phyloP scores from a whole-genome alignment of 2,329 filamentous ascomycete species.

The Uncinocarpus reesii region DNA sequence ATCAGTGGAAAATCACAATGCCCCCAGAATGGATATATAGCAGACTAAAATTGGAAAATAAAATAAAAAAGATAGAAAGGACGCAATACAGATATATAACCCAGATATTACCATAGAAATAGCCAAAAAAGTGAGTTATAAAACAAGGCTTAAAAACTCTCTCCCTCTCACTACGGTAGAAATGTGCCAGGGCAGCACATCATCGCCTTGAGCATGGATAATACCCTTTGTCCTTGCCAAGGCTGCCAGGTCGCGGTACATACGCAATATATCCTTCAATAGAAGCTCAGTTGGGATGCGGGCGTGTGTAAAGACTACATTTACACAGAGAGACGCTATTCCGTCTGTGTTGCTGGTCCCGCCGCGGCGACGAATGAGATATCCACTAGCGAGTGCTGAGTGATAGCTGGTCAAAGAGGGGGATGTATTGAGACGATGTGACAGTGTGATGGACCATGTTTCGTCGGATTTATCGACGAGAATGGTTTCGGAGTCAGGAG shows the following conservation, averaged over 20 bases:
- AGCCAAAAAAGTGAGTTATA: constrained; percentile 20
- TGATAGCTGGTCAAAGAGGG: constrained; percentile 31
- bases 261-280: constrained; percentile 34
- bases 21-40: background rate
- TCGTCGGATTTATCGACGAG: constrained; percentile 51
- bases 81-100: background rate
- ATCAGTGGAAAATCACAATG: background rate
- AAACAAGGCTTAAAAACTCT: constrained; percentile 33
- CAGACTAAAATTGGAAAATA: background rate
- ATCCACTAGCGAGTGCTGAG: constrained; percentile 38
- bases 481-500: constrained; percentile 46
- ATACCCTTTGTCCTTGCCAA: constrained; percentile 36
- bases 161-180: constrained; percentile 36
- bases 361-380: constrained; percentile 36
- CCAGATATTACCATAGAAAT: background rate
- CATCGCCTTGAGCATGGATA: constrained; percentile 30
- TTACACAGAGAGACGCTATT: constrained; percentile 33
- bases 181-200: constrained; percentile 41
- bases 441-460: constrained; percentile 49
- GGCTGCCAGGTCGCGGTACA: constrained; percentile 38
- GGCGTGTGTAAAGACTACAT: constrained; percentile 31
- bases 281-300: constrained; percentile 25
- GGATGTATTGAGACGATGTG: constrained; percentile 38
- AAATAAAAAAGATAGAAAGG: too few relatives aligned
- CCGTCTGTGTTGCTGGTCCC: constrained; percentile 35